These are phyloP conservation scores for Solanum chacoense DNA, from an alignment of 305 asterid genomes.

Conservation along the genomic window DNA sequence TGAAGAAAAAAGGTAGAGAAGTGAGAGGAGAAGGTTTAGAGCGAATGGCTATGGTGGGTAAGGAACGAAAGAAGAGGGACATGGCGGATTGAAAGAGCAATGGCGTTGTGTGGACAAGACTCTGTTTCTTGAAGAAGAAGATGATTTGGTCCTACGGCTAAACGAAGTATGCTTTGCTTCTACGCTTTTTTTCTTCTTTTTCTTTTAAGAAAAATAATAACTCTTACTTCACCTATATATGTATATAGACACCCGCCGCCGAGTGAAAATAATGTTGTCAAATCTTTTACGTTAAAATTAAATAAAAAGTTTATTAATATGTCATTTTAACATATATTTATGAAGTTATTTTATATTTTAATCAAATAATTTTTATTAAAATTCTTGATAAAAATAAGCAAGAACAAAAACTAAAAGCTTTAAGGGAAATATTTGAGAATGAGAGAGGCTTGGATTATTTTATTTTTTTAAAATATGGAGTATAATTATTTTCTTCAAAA, in stretches of 20 bases:
- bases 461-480: too few species aligned
- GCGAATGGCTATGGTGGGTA: conserved; percentile 54
- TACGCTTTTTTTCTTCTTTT: background rate
- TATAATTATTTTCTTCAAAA: too few species aligned
- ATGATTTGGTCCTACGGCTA: background rate
- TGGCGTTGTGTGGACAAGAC: background rate
- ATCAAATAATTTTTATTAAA: too few species aligned
- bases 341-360: too few species aligned
- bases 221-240: background rate
- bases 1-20: conserved; percentile 16
- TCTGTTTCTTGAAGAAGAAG: background rate
- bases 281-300: background rate
- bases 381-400: too few species aligned
- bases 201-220: background rate
- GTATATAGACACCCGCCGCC: too few species aligned
- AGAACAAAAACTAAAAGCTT: too few species aligned
- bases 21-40: conserved; percentile 28
- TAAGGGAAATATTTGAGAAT: too few species aligned
- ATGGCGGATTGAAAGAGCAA: conserved; percentile 19
- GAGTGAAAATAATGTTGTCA: background rate
- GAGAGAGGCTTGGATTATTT: too few species aligned
- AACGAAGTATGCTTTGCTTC: background rate
- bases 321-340: too few species aligned
- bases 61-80: conserved; percentile 62
- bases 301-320: too few species aligned